phyloP scores from a whole-genome alignment of 305 asterid genomes.

The Solanum hybrid region DNA sequence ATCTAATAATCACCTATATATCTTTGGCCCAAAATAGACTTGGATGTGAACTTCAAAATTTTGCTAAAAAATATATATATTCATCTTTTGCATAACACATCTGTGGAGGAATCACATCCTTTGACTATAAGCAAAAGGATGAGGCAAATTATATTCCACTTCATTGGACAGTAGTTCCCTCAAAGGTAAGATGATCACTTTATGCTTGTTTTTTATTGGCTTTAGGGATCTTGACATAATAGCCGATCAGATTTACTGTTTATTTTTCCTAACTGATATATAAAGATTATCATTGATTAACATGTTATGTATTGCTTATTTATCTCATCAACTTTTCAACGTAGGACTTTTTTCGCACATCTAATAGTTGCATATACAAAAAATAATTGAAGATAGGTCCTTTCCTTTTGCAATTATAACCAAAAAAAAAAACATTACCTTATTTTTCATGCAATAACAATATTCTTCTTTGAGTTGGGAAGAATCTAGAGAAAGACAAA shows the following conservation, averaged over 20 bases:
- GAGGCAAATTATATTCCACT: neutral
- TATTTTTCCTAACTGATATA: neutral
- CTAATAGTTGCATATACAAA: neutral
- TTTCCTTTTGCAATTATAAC: neutral
- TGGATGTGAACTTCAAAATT: neutral
- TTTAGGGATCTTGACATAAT: neutral
- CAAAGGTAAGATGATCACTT: neutral
- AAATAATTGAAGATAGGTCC: neutral
- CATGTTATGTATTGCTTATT: neutral
- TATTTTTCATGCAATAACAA: neutral
- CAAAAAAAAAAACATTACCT: neutral
- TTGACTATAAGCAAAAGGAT: neutral
- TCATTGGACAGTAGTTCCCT: neutral
- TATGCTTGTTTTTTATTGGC: neutral
- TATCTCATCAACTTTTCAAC: neutral
- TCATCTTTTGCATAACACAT: neutral
- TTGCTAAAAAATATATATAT: neutral
- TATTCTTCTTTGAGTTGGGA: neutral
- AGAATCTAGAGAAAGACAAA: neutral
- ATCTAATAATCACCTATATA: neutral
- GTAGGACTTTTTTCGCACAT: neutral
- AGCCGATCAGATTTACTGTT: neutral
- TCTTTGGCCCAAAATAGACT: neutral
- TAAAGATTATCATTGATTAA: neutral
- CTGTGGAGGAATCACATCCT: neutral